Base-by-base conservation (phyloP, 352 stramenopile genomes). In the Globisporangium megalacanthum region DNA sequence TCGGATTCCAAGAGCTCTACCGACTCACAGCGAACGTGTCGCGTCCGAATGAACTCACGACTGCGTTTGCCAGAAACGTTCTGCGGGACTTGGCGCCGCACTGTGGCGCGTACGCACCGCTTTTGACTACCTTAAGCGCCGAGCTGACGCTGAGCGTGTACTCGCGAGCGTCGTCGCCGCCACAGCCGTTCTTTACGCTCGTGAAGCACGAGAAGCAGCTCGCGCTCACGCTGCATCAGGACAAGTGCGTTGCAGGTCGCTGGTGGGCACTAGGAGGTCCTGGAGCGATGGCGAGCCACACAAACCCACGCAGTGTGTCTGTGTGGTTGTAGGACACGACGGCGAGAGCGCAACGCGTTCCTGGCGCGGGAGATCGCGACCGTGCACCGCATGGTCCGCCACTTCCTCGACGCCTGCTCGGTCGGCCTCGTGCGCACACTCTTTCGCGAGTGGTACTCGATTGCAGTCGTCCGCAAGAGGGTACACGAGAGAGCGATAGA, bases 361-460 rank as follows among this genome's bases (percentile, higher is more conserved):
- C 59, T 89, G 3, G 52, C 65, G 20, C 71, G 69, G 22, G 81
- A 91, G 49, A 83, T 89, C 52, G 60, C 59, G 14, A 75, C 75
- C 5, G 75, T 88, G 17, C 76, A 87, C 49, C 41, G 61, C n/a
- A 86, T 72, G 52, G 78, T 89, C 20, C 62, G 56, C 22, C 61
- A 59, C 36, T 84, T 88, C 42, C 57, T 91, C 42, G 66, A 72
- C 6, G 68, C 78, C 15, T 86, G 77, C 53, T 69, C 66, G 0
- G 52, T 63, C 8, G 75, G 75, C 7, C 58, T 91, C 39, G 56
- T 79, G 31, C 73, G 72, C 1, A 72, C 80, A 13, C 60, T 86
- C 46, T 75, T 91, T 49, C 76, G 64, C n/a, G 77, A 88, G 54
- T 91, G 81, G 81, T 75, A 91, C 62, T 77, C 69, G 10, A 54